Percentiles rank a stretch among this genome's conserved stretches.
Conservation (phyloP, 768 basidiomycete species). For the Solioccasus polychromus region DNA sequence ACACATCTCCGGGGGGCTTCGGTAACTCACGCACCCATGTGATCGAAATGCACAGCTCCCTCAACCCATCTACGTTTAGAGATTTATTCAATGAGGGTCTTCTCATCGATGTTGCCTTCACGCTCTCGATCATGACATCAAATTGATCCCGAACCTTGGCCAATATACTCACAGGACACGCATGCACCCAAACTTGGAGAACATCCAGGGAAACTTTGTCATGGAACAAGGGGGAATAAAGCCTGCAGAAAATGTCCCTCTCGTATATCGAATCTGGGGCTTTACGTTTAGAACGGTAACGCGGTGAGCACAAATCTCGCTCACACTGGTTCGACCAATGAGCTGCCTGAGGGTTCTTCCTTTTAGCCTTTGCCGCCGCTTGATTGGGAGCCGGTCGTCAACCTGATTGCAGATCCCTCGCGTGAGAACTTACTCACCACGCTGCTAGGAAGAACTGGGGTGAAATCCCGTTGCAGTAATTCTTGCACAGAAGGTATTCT, state of each 20-base stretch:
- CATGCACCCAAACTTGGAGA: no score
- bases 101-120: neutral
- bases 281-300: conserved; percentile 5
- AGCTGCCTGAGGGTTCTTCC: neutral
- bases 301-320: conserved; percentile 1
- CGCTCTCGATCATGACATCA: neutral
- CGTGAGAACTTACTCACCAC: neutral
- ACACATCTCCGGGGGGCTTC: neutral
- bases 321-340: neutral
- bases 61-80: neutral
- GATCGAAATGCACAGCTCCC: conserved; percentile 5
- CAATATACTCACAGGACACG: no score
- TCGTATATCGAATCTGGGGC: no score
- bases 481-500: no score
- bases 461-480: neutral
- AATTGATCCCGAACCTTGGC: neutral
- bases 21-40: conserved; percentile 11
- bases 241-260: no score
- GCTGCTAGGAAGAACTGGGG: neutral
- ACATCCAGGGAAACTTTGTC: neutral
- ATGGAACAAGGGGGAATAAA: no score
- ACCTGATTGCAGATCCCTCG: neutral
- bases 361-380: conserved; percentile 7
- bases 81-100: neutral
- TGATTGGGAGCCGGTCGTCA: conserved; percentile 8